A percentile compares a stretch with the other conserved stretches of the same genome.
These are phyloP conservation scores for Suhomyces sp. DNA, from an alignment of 805 yeast species.

Conservation along the genomic window DNA sequence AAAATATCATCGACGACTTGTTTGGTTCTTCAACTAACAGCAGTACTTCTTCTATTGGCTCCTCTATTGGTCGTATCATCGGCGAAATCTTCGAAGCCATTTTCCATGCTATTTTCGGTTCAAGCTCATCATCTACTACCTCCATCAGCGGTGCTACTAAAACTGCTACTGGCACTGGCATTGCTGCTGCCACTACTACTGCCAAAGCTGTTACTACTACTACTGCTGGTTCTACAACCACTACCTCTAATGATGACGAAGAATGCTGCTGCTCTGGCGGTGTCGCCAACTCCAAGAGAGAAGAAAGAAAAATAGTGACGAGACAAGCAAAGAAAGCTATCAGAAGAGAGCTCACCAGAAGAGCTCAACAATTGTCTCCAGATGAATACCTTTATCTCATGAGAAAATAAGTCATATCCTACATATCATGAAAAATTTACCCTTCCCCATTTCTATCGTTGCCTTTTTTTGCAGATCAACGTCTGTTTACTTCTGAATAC, in stretches of 20 bases:
- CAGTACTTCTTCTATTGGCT: conserved; percentile 8
- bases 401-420: background rate
- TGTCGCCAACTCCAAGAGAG: conserved; percentile 15
- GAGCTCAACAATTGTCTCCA: conserved; percentile 12
- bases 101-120: conserved; percentile 19
- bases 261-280: conserved; percentile 25
- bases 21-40: conserved; percentile 10
- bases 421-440: background rate
- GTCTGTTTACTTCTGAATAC: background rate
- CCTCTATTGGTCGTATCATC: conserved; percentile 9
- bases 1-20: conserved; percentile 8
- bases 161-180: conserved; percentile 3
- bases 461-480: background rate
- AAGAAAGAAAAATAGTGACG: conserved; percentile 9
- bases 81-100: conserved; percentile 14
- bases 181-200: background rate
- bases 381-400: conserved; percentile 11
- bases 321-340: conserved; percentile 22
- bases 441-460: background rate
- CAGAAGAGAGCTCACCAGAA: conserved; percentile 19
- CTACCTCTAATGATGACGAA: conserved; percentile 5
- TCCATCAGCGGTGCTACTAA: conserved; percentile 4
- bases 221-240: background rate
- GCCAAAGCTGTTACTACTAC: background rate
- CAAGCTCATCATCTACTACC: conserved; percentile 10